Base-by-base conservation (phyloP, 257 asterid genomes). In the Vinca minor region DNA sequence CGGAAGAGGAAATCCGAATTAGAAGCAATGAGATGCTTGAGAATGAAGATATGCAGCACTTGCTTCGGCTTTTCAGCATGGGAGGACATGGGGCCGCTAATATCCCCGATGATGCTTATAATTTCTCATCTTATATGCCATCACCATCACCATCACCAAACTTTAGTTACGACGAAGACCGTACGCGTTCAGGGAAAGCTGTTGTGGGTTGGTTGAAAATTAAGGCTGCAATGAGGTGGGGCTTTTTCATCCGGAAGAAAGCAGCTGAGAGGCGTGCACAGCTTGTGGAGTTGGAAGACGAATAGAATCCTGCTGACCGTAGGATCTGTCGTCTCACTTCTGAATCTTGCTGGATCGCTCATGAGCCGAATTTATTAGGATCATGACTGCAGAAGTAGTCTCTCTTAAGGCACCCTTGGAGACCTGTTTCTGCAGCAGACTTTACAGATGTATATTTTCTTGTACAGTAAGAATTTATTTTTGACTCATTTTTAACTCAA, bases 201-300 rank as follows among this genome's bases (percentile, higher is more conserved):
- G 96, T 85, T 31, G 96, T 80, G 21, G 99, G 99, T 44, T 93
- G 99, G 99, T 80, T 87, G 45, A 93, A 89, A 87, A 93, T 89
- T 25, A 93, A 93, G 76, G 98, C 97, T 48, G 98, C 96, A 0
- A 89, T 89, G 98, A 87, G 97, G 74, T 93, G 98, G 98, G 98
- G 94, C n/a, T 87, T 93, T 69, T 93, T 93, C 72, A 78, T 89
- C 62, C 84, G 99, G 84, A 89, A 87, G 80, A 93, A 93, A 76
- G 97, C 97, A 25, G 99, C 99, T 53, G 97, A 93, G 69, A 87
- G 90, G 77, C 75, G 95, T 68, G 97, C 98, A n/a, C 96, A 82
- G 70, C 79, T 93, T 42, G 96, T 81, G 73, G 96, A 89, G 71
- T 63, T 93, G 59, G 99, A 93, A 14, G 97, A 92, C 18, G 93